These are phyloP conservation scores for Saccharomyces uvarum DNA, from an alignment of 1,139 yeast genomes.

Conservation along the genomic window DNA sequence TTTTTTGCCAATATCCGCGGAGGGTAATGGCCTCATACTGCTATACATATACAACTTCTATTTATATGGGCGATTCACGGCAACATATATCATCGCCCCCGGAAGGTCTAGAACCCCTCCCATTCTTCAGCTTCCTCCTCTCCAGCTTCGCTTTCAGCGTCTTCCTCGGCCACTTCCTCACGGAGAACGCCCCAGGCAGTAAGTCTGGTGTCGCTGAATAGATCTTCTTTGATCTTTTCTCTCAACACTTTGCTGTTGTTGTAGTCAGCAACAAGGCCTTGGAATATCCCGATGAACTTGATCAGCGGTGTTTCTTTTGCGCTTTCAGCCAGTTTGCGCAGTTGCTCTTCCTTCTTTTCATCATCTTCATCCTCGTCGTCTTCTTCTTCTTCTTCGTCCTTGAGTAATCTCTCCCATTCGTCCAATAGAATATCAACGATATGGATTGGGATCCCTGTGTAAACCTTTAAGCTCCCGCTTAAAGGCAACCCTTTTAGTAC, in stretches of 20 bases:
- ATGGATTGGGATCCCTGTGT: conserved; percentile 79
- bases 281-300: conserved; percentile 52
- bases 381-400: conserved; percentile 36
- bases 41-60: not conserved
- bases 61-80: not conserved
- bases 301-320: conserved; percentile 47
- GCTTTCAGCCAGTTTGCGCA: conserved; percentile 23
- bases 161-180: conserved; percentile 21
- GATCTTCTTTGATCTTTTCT: conserved; percentile 55
- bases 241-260: conserved; percentile 54
- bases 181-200: conserved; percentile 53
- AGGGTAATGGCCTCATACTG: not conserved
- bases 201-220: conserved; percentile 58
- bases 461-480: conserved; percentile 51
- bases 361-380: conserved; percentile 38
- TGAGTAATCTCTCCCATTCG: conserved; percentile 65
- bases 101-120: conserved; percentile 40
- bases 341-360: conserved; percentile 30
- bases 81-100: not conserved
- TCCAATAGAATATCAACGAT: conserved; percentile 76
- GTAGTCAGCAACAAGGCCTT: conserved; percentile 42
- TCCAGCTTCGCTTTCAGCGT: conserved; percentile 24
- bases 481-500: conserved; percentile 44
- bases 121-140: conserved; percentile 39
- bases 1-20: not conserved